Evolutionary conservation across 306 rosid genomes (phyloP).

Genomic region (Malus orientalis): DNA sequence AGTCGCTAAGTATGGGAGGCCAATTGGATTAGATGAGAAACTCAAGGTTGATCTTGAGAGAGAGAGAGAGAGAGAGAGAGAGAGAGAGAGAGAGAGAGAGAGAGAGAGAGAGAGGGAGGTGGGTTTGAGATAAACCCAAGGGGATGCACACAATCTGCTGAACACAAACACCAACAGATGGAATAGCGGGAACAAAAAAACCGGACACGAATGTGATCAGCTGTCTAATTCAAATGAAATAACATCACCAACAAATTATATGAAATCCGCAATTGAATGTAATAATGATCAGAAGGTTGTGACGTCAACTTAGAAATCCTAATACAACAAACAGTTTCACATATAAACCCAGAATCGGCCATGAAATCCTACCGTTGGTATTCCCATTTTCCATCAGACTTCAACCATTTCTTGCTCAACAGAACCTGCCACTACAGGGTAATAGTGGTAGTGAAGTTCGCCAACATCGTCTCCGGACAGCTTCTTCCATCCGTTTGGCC

Average conservation of each 20-base stretch:
- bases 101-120: too few relatives aligned
- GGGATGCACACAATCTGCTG: too few relatives aligned
- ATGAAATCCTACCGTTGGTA: not conserved
- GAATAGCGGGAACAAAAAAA: too few relatives aligned
- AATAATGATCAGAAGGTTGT: too few relatives aligned
- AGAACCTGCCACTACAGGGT: constrained; percentile 56
- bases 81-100: too few relatives aligned
- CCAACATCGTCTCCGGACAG: constrained; percentile 87
- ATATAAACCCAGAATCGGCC: not conserved
- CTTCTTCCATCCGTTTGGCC: constrained; percentile 85
- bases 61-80: too few relatives aligned
- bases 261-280: not conserved
- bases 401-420: constrained; percentile 95
- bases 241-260: not conserved
- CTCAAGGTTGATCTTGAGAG: constrained; percentile 51
- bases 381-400: constrained; percentile 9
- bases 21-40: constrained; percentile 54
- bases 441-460: constrained; percentile 71
- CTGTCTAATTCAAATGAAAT: not conserved
- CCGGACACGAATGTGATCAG: not conserved
- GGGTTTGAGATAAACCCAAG: too few relatives aligned
- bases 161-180: too few relatives aligned
- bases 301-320: not conserved
- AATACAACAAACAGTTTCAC: not conserved
- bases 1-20: constrained; percentile 56